A percentile compares a stretch with the other conserved stretches of the same genome.
Evolutionary conservation across 768 basidiomycete genomes (phyloP).

Genomic region (Boletus tylopilopsis): DNA sequence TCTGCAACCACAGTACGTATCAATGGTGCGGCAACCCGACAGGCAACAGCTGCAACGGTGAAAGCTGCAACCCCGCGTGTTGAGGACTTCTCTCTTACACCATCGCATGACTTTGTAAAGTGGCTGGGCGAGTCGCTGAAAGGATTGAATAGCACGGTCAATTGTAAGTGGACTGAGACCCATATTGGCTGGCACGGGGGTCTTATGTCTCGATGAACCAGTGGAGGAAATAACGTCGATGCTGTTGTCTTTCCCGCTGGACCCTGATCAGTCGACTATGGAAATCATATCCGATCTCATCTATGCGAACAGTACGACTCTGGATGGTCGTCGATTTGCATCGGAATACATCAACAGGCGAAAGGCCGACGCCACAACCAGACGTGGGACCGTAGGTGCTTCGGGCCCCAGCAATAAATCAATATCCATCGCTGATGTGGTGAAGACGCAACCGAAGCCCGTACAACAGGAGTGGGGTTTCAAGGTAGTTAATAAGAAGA

Average conservation of each 20-base stretch:
- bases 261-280: slow-evolving; percentile 73
- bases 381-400: slow-evolving; percentile 44
- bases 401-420: slow-evolving; percentile 40
- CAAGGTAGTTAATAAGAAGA: slow-evolving; percentile 95
- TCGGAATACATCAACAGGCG: slow-evolving; percentile 86
- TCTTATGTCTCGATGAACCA: slow-evolving; percentile 33
- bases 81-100: slow-evolving; percentile 63
- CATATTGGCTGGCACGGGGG: slow-evolving; percentile 1
- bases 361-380: slow-evolving; percentile 69
- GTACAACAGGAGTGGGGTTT: slow-evolving; percentile 81
- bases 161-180: slow-evolving; percentile 38
- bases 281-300: slow-evolving; percentile 96
- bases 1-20: slow-evolving; percentile 35
- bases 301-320: slow-evolving; percentile 89
- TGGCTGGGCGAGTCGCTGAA: slow-evolving; percentile 88
- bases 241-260: slow-evolving; percentile 91
- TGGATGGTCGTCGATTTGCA: slow-evolving; percentile 94
- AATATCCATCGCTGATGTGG: slow-evolving; percentile 82
- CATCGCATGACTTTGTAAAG: slow-evolving; percentile 87
- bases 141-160: slow-evolving; percentile 55
- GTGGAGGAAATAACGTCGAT: slow-evolving; percentile 97
- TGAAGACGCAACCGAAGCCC: slow-evolving; percentile 81
- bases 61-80: slow-evolving; percentile 35
- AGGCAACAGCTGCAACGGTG: slow-evolving; percentile 35
- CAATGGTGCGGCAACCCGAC: slow-evolving; percentile 36